Evolutionary conservation across 306 rosid genomes (phyloP), one percentile per base, ranked within the genome.

Genomic region (Adenanthera pavonina): DNA sequence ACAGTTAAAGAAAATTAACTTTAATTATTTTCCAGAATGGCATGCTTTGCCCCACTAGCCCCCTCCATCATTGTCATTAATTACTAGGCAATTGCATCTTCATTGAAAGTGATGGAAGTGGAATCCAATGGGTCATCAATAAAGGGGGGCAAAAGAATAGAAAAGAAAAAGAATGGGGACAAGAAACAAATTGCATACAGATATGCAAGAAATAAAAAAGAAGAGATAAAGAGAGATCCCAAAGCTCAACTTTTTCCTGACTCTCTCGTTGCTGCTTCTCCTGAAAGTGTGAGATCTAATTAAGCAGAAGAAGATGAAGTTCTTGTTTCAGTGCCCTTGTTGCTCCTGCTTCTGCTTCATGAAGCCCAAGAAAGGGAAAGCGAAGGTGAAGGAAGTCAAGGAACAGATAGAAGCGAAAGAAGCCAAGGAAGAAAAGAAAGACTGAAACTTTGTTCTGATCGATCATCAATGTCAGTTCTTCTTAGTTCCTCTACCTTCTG

Each of bases 301-400:
- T 34, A 64, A 78, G 75, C 35, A 62, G 15, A 20, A 57, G 70
- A 38, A 78, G 77, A 87, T 87, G 90, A 87, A 87, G 84, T 87
- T 87, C 86, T 87, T 87, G 84, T 87, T 87, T 67, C 90, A 87
- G 75, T 87, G 88, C 35, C 90, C 90, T 9, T 87, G 90, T 25
- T 87, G 90, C 84, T 87, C 90, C 0, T 87, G 90, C 78, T 87
- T 87, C 81, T 87, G 90, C 76, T 87, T 87, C 79, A 60, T 87
- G 90, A 87, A 87, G 83, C 99, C 99, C 15, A 85, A 87, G 78
- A 76, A 52, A 38, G 89, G 85, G 12, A 76, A 80, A 35, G 71
- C 89, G 41, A 84, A 85, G 80, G 87, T 77, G 72, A 73, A 86
- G 73, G 84, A 89, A 44, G 66, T 69, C 19, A 84, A 77, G 84